Evolutionary conservation across 1,284 basidiomycete species (phyloP).

Genomic region (Neolentinus lepideus): DNA sequence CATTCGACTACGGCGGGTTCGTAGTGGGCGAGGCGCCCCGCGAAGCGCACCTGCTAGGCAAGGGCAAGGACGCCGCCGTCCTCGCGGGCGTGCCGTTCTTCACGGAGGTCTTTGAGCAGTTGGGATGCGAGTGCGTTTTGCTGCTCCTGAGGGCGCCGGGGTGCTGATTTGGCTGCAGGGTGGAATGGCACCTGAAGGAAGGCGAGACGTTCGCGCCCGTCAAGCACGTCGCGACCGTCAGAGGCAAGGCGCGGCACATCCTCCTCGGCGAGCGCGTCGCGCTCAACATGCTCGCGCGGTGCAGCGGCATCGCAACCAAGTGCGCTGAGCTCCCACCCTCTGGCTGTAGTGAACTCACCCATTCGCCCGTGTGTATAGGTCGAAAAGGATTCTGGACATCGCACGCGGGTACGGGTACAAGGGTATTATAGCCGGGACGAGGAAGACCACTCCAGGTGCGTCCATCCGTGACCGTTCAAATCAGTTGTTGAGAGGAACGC

Average conservation of each 20-base stretch:
- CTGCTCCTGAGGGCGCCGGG: not conserved
- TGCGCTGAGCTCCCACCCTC: constrained; percentile 27
- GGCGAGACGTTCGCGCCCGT: constrained; percentile 75
- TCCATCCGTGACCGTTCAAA: not conserved
- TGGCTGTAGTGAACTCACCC: not conserved
- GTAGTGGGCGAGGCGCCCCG: constrained; percentile 90
- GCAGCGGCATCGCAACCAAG: constrained; percentile 96
- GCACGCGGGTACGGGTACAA: constrained; percentile 77
- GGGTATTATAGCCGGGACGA: constrained; percentile 90
- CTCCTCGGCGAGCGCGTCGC: constrained; percentile 95
- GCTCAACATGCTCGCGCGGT: constrained; percentile 90
- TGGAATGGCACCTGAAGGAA: constrained; percentile 90
- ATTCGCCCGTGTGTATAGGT: constrained; percentile 38
- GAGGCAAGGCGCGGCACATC: constrained; percentile 81
- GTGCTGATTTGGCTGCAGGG: constrained; percentile 37
- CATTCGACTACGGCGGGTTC: constrained; percentile 96
- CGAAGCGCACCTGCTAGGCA: constrained; percentile 87
- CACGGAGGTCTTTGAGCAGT: constrained; percentile 85
- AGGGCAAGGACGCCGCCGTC: constrained; percentile 69
- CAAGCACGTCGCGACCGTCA: constrained; percentile 89
- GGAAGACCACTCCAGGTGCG: constrained; percentile 94
- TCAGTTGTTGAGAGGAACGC: constrained; percentile 23
- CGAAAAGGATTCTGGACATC: constrained; percentile 74
- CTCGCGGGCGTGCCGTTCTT: constrained; percentile 96
- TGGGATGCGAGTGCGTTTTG: constrained; percentile 78